These are phyloP conservation scores for Cyberlindnera sargentensis DNA, from an alignment of 805 yeast genomes.

Conservation along the genomic window DNA sequence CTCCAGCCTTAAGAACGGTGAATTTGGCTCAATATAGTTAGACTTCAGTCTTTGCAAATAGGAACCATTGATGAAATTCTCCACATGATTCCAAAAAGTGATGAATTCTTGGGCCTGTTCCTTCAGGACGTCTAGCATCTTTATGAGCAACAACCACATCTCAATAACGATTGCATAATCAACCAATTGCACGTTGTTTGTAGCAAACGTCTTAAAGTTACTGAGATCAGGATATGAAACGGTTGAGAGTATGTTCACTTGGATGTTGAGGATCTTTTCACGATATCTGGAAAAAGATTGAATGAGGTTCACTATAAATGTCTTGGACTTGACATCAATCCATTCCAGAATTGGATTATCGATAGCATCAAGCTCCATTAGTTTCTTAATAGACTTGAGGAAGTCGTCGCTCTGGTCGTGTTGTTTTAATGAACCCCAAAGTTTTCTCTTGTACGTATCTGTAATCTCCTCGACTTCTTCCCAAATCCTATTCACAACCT, in stretches of 20 bases:
- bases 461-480: constrained; percentile 45
- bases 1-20: constrained; percentile 34
- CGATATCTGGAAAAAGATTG: constrained; percentile 36
- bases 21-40: constrained; percentile 24
- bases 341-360: constrained; percentile 63
- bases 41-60: constrained; percentile 30
- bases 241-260: constrained; percentile 33
- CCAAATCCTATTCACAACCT: constrained; percentile 48
- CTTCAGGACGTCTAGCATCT: constrained; percentile 35
- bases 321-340: constrained; percentile 43
- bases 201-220: constrained; percentile 18
- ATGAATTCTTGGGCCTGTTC: constrained; percentile 33
- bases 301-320: constrained; percentile 31
- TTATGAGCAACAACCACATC: constrained; percentile 48
- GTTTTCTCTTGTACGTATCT: constrained; percentile 43
- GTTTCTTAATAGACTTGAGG: constrained; percentile 40
- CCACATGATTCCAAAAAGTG: constrained; percentile 48
- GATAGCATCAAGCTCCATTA: constrained; percentile 54
- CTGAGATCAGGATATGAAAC: constrained; percentile 29
- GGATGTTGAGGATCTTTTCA: constrained; percentile 32
- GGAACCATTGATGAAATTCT: constrained; percentile 44
- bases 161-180: constrained; percentile 53
- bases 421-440: constrained; percentile 41
- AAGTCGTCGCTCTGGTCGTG: constrained; percentile 23
- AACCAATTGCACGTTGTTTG: constrained; percentile 25